Conservation (phyloP, 345 rosid species). For the Euphorbia tirucalli region DNA sequence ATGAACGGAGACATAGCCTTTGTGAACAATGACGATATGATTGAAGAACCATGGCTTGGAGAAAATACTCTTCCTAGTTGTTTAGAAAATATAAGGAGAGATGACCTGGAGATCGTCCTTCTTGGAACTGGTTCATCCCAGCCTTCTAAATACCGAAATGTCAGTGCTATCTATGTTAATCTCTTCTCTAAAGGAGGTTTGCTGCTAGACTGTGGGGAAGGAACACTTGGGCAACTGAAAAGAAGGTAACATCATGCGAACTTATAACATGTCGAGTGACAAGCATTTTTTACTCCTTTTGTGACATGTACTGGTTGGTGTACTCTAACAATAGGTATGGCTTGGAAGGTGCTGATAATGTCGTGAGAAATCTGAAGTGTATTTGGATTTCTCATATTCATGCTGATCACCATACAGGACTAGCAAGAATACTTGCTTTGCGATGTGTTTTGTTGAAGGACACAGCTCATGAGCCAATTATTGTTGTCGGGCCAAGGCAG, state of each 20-base stretch:
- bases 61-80: conserved; percentile 61
- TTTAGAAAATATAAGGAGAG: conserved; percentile 69
- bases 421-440: conserved; percentile 81
- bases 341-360: conserved; percentile 66
- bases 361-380: conserved; percentile 60
- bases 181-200: conserved; percentile 75
- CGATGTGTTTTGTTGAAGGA: conserved; percentile 68
- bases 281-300: neutral
- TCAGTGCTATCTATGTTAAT: conserved; percentile 69
- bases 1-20: conserved; percentile 17
- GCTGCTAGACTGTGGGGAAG: conserved; percentile 94
- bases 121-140: conserved; percentile 97
- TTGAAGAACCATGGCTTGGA: conserved; percentile 75
- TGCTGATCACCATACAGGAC: conserved; percentile 89
- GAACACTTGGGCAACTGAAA: conserved; percentile 90
- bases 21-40: conserved; percentile 30
- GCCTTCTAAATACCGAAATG: conserved; percentile 94
- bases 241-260: conserved; percentile 51
- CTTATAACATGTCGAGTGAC: neutral
- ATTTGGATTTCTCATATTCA: conserved; percentile 98
- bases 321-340: conserved; percentile 51
- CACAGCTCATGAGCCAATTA: conserved; percentile 63
- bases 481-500: conserved; percentile 74
- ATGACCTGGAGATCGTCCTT: conserved; percentile 88
- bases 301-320: conserved; percentile 1